Percentiles rank a stretch among this genome's conserved stretches.
These are phyloP conservation scores for Trichoderma asperellum DNA, from an alignment of 2,329 filamentous ascomycete genomes.

Conservation along the genomic window DNA sequence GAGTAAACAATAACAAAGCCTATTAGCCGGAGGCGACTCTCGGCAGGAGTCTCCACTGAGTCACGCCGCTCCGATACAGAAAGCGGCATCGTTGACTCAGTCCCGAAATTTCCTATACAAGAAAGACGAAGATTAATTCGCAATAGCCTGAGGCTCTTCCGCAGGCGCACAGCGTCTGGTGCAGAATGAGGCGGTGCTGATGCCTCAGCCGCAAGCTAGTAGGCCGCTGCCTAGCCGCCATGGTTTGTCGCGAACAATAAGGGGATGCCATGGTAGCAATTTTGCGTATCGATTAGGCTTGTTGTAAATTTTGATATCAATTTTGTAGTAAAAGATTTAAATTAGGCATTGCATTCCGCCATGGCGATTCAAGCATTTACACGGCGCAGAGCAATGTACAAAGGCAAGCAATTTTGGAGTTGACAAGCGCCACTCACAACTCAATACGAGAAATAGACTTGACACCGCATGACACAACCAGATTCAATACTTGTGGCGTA, in stretches of 20 bases:
- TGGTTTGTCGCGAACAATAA: not conserved
- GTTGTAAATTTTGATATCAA: not conserved
- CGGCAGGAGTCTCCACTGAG: not conserved
- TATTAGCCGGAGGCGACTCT: not conserved
- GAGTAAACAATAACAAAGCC: not conserved
- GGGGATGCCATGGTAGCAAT: not conserved
- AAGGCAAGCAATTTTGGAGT: not conserved
- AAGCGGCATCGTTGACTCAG: slow-evolving; percentile 7
- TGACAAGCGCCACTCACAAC: not conserved
- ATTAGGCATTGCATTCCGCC: not conserved
- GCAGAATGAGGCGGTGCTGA: slow-evolving; percentile 16
- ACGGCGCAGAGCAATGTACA: not conserved
- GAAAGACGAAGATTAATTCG: not conserved
- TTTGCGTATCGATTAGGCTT: not conserved
- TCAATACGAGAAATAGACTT: not conserved
- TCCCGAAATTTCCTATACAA: not conserved
- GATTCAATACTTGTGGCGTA: not conserved
- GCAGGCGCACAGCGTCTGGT: slow-evolving; percentile 7
- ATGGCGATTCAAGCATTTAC: not conserved
- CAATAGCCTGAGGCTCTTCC: not conserved
- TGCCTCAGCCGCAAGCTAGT: slow-evolving; percentile 14
- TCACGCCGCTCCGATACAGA: slow-evolving; percentile 24
- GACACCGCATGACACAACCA: not conserved
- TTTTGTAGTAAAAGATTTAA: not conserved
- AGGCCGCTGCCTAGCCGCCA: not conserved